Conservation (phyloP, 2,329 filamentous ascomycete genomes). For the Emericellopsis cladophorae region DNA sequence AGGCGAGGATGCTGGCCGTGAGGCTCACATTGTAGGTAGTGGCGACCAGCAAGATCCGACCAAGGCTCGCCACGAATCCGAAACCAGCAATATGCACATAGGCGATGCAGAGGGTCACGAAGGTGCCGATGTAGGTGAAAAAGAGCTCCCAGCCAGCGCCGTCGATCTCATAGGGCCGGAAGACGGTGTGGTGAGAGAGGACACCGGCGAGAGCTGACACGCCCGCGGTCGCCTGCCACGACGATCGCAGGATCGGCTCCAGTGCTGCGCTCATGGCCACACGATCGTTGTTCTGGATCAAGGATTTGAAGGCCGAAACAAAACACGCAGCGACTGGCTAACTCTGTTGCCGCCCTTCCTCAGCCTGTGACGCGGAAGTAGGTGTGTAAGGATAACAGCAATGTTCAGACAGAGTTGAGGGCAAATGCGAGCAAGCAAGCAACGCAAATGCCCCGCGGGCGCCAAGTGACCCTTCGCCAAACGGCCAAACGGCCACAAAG, state of each 20-base stretch:
- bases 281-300: too few relatives aligned
- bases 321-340: too few relatives aligned
- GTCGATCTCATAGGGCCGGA: conserved; percentile 2
- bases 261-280: not conserved
- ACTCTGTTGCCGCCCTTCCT: too few relatives aligned
- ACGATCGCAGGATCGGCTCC: not conserved
- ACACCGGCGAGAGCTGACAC: not conserved
- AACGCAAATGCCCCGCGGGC: too few relatives aligned
- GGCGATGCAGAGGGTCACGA: not conserved
- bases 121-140: not conserved
- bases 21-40: conserved; percentile 1
- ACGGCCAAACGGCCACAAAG: too few relatives aligned
- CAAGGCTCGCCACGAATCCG: not conserved
- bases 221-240: not conserved
- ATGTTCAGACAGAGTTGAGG: too few relatives aligned
- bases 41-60: not conserved
- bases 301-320: too few relatives aligned
- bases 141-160: conserved; percentile 1
- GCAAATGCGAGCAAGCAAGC: too few relatives aligned
- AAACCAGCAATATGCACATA: not conserved
- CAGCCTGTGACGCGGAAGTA: too few relatives aligned
- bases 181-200: conserved; percentile 1
- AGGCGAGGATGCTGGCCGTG: conserved; percentile 6
- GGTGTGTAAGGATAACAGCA: too few relatives aligned
- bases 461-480: too few relatives aligned